Evolutionary conservation across 345 rosid species (phyloP).

Genomic region (Hypericum perforatum): DNA sequence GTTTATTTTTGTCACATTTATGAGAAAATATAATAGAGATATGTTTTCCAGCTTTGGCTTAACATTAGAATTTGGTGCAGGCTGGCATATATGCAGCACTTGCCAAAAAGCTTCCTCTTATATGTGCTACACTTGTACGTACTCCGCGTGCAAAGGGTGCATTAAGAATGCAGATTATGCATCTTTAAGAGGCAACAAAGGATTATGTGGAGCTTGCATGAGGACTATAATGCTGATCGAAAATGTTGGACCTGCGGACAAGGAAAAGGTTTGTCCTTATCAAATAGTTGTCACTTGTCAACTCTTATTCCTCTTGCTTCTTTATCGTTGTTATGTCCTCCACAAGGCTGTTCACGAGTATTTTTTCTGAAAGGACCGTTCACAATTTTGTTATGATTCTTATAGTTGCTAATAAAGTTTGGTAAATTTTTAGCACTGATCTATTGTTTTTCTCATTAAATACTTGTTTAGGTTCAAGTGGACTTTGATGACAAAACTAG

Average conservation of each 20-base stretch:
- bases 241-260: conserved; percentile 37
- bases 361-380: too few relatives aligned
- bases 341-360: too few relatives aligned
- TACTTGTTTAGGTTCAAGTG: conserved; percentile 62
- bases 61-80: conserved; percentile 32
- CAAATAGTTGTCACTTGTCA: too few relatives aligned
- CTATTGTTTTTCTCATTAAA: conserved; percentile 2
- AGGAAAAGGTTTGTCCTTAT: conserved; percentile 46
- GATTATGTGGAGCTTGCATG: conserved; percentile 87
- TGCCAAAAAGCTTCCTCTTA: conserved; percentile 75
- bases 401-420: too few relatives aligned
- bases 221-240: conserved; percentile 84
- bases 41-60: background rate
- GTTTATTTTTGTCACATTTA: too few relatives aligned
- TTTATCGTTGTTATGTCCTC: too few relatives aligned
- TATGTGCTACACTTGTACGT: conserved; percentile 96
- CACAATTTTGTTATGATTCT: too few relatives aligned
- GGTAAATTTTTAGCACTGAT: too few relatives aligned
- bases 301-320: too few relatives aligned
- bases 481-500: conserved; percentile 92
- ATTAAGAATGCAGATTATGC: conserved; percentile 77
- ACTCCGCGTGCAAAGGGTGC: conserved; percentile 90
- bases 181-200: conserved; percentile 70
- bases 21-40: too few relatives aligned
- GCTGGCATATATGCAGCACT: conserved; percentile 90